phyloP scores from a whole-genome alignment of 805 yeast genomes.

The Sugiyamaella chiloensis region DNA sequence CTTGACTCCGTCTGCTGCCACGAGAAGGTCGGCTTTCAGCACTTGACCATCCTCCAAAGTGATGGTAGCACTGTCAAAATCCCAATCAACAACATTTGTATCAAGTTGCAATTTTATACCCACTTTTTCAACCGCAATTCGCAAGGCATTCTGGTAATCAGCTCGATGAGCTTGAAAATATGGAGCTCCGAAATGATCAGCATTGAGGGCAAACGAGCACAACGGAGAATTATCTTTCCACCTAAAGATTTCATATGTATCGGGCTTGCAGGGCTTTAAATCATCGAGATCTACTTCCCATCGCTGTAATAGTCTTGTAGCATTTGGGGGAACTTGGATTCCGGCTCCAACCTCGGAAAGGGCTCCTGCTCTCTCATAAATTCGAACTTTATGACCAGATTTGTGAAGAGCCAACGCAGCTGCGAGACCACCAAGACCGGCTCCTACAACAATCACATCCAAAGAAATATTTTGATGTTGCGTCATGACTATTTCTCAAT shows the following conservation, averaged over 20 bases:
- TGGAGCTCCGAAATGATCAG: constrained; percentile 9
- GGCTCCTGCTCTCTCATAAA: constrained; percentile 4
- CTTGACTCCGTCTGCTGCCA: background rate
- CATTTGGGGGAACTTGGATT: constrained; percentile 3
- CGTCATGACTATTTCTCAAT: too few species aligned
- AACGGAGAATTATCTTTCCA: constrained; percentile 3
- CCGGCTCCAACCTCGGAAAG: constrained; percentile 11
- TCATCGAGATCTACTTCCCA: background rate
- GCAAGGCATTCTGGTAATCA: constrained; percentile 5
- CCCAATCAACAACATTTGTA: constrained; percentile 2
- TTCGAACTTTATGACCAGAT: constrained; percentile 8
- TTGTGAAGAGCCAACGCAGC: constrained; percentile 8
- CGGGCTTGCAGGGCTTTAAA: background rate
- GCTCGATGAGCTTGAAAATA: constrained; percentile 7
- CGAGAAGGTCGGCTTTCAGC: background rate
- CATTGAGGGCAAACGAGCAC: constrained; percentile 5
- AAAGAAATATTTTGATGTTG: background rate
- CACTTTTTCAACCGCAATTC: background rate
- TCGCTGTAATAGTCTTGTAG: background rate
- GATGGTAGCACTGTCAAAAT: background rate
- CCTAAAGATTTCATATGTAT: constrained; percentile 1
- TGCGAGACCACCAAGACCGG: constrained; percentile 11
- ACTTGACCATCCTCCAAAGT: background rate
- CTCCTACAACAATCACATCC: constrained; percentile 10
- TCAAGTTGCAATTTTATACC: background rate